A percentile compares a stretch with the other conserved stretches of the same genome.
Conservation (phyloP, 75 land plant genomes). For the Cupressus sempervirens region DNA sequence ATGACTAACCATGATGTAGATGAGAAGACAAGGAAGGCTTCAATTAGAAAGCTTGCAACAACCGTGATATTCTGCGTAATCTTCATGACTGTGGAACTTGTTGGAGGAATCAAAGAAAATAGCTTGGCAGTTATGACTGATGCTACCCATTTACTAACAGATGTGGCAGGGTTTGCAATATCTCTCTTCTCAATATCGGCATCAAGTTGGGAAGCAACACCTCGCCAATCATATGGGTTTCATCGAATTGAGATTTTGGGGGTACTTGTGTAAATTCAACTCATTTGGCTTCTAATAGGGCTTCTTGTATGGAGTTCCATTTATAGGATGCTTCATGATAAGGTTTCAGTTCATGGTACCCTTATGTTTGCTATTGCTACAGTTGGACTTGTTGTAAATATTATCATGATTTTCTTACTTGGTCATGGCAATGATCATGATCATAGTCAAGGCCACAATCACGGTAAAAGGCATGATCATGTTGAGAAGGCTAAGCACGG, state of each 20-base stretch:
- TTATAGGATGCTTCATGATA: slow-evolving; percentile 47
- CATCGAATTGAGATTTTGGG: slow-evolving; percentile 86
- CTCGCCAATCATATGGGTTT: slow-evolving; percentile 82
- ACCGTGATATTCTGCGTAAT: slow-evolving; percentile 72
- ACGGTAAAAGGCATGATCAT: no score
- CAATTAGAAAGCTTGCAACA: slow-evolving; percentile 63
- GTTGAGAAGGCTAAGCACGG: no score
- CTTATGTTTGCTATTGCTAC: slow-evolving; percentile 82
- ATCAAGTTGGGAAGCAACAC: slow-evolving; percentile 91
- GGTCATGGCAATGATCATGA: slow-evolving; percentile 62
- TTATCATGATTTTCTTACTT: slow-evolving; percentile 71
- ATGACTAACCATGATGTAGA: slow-evolving; percentile 38
- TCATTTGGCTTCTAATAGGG: slow-evolving; percentile 91
- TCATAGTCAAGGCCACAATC: no score
- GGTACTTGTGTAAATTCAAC: slow-evolving; percentile 74
- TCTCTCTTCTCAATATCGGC: slow-evolving; percentile 93
- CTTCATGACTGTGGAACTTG: slow-evolving; percentile 78
- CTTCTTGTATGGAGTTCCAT: slow-evolving; percentile 84
- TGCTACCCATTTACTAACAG: slow-evolving; percentile 96
- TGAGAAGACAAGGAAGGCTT: slow-evolving; percentile 47
- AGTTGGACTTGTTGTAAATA: slow-evolving; percentile 77
- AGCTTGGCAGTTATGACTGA: slow-evolving; percentile 92
- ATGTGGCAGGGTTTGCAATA: no score
- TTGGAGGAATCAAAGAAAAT: slow-evolving; percentile 80
- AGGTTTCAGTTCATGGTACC: slow-evolving; percentile 60